Percentiles rank a stretch among this genome's conserved stretches.
phyloP scores from a whole-genome alignment of 441 rosid species.

The Populus hybrid region DNA sequence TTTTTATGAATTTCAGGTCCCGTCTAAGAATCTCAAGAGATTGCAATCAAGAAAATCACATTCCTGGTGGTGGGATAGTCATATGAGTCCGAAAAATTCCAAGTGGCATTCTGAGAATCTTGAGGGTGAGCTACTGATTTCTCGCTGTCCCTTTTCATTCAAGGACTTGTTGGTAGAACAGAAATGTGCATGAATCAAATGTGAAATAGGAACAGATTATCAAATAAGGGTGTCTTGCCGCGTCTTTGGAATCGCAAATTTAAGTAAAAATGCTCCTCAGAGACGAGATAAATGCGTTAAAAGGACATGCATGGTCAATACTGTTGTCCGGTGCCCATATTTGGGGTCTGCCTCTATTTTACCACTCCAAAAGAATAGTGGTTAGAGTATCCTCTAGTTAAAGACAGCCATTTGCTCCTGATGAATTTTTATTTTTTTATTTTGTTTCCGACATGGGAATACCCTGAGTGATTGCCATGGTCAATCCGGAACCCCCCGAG shows the following conservation, averaged over 20 bases:
- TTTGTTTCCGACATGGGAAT: background rate
- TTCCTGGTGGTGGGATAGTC: slow-evolving; percentile 99
- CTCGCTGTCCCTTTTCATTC: background rate
- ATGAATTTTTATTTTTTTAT: background rate
- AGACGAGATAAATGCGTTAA: background rate
- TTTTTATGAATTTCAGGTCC: slow-evolving; percentile 33
- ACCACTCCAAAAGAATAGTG: slow-evolving; percentile 1
- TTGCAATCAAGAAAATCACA: slow-evolving; percentile 64
- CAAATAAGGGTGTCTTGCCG: background rate
- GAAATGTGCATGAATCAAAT: background rate
- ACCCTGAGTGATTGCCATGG: background rate
- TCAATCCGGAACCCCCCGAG: background rate
- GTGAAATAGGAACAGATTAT: background rate
- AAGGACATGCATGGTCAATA: background rate
- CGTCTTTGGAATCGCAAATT: background rate
- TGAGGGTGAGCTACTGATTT: slow-evolving; percentile 47
- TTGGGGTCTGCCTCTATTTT: slow-evolving; percentile 1
- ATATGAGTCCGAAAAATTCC: slow-evolving; percentile 74
- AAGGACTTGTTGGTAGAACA: background rate
- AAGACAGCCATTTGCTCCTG: background rate
- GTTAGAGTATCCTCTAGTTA: background rate
- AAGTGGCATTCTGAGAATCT: slow-evolving; percentile 92
- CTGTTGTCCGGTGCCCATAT: background rate
- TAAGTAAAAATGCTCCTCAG: background rate
- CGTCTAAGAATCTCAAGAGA: slow-evolving; percentile 47